These are phyloP conservation scores for Tubosaeta sp. DNA, from an alignment of 768 basidiomycete genomes.

Conservation along the genomic window DNA sequence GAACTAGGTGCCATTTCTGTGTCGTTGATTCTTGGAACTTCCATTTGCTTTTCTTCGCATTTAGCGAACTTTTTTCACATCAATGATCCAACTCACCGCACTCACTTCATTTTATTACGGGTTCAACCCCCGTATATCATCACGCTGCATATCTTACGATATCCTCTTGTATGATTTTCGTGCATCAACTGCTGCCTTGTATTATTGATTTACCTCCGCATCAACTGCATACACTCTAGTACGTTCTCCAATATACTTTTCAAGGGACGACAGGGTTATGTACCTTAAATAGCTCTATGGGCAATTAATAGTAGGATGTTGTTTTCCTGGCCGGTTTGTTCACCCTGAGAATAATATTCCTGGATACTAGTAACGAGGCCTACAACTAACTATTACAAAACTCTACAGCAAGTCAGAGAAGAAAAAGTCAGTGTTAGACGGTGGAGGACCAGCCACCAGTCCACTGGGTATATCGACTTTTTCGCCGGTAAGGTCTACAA, in stretches of 20 bases:
- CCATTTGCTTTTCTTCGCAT: neutral
- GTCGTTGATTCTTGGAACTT: neutral
- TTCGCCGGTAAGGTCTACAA: constrained; percentile 81
- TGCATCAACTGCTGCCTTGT: constrained; percentile 29
- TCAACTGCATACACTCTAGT: constrained; percentile 50
- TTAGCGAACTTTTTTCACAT: neutral
- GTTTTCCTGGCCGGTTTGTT: constrained; percentile 6
- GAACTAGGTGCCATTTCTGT: constrained; percentile 15
- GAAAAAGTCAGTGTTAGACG: constrained; percentile 78
- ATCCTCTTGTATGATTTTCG: constrained; percentile 12
- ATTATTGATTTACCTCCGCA: constrained; percentile 36
- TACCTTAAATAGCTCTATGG: constrained; percentile 17
- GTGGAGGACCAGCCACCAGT: constrained; percentile 72
- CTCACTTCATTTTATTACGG: constrained; percentile 46
- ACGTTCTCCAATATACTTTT: constrained; percentile 16
- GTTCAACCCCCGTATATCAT: constrained; percentile 82
- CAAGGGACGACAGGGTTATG: constrained; percentile 9
- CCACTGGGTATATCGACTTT: constrained; percentile 85
- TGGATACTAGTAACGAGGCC: constrained; percentile 2
- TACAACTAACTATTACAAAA: constrained; percentile 17
- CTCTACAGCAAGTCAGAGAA: constrained; percentile 58
- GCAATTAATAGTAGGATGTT: constrained; percentile 20
- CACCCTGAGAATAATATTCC: neutral
- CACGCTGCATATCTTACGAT: constrained; percentile 20
- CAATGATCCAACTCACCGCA: constrained; percentile 30